phyloP scores from a whole-genome alignment of 495 filamentous ascomycete species.

The Talaromyces wortmannii region DNA sequence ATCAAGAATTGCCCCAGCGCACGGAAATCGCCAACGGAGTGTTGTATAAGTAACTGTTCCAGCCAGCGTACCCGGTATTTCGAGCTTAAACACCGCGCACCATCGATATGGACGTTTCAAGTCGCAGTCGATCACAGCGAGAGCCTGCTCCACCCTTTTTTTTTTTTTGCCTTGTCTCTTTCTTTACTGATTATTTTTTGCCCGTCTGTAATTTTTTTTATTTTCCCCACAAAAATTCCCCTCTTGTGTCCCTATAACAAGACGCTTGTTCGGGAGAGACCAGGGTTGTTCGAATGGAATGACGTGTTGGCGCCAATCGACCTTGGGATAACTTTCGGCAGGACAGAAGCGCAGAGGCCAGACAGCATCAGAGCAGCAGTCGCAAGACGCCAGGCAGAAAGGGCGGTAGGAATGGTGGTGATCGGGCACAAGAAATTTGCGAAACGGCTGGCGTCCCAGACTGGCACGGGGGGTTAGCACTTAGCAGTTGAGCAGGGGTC shows the following conservation, averaged over 20 bases:
- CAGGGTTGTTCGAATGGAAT: too few relatives aligned
- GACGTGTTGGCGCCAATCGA: too few relatives aligned
- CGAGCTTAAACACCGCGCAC: background rate
- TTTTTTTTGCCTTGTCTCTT: background rate
- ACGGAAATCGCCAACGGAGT: conserved; percentile 41
- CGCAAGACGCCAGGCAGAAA: background rate
- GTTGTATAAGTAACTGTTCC: conserved; percentile 5
- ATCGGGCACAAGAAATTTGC: background rate
- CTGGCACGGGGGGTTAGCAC: background rate
- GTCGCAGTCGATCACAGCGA: background rate
- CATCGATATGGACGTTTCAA: background rate
- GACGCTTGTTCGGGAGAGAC: too few relatives aligned
- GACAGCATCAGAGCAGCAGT: too few relatives aligned
- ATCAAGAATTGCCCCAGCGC: conserved; percentile 34
- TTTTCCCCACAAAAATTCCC: too few relatives aligned
- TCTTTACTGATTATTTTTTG: background rate
- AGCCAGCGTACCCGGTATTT: conserved; percentile 6
- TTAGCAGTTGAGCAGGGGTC: background rate
- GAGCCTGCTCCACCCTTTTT: background rate
- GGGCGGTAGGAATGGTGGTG: background rate
- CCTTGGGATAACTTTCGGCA: too few relatives aligned
- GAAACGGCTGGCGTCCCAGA: background rate
- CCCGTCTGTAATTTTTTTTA: background rate
- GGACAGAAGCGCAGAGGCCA: too few relatives aligned
- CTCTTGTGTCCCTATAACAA: too few relatives aligned